Evolutionary conservation across 768 basidiomycete genomes (phyloP).

Genomic region (Mycena haematopus): DNA sequence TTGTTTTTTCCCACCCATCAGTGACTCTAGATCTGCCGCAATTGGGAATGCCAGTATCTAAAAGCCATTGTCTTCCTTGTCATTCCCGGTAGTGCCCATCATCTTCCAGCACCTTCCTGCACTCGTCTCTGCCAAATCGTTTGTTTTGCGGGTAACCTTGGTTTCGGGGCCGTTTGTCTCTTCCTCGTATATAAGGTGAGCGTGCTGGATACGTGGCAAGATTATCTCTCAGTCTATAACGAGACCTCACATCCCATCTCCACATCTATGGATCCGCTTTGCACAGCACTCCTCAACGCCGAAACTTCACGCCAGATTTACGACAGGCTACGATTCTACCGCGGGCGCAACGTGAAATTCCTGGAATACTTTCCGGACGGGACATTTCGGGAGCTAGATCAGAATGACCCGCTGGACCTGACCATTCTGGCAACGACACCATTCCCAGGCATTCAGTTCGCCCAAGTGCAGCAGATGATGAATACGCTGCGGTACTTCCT

Average conservation of each 20-base stretch:
- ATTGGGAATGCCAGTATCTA: constrained; percentile 10
- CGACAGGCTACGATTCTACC: constrained; percentile 11
- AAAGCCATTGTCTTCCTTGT: neutral
- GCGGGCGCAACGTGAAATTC: constrained; percentile 19
- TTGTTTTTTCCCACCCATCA: constrained; percentile 2
- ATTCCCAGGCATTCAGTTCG: constrained; percentile 3
- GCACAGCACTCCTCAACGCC: constrained; percentile 18
- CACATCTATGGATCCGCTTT: constrained; percentile 17
- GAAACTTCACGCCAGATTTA: constrained; percentile 12
- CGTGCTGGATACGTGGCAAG: neutral
- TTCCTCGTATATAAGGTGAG: constrained; percentile 4
- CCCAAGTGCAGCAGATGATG: constrained; percentile 21
- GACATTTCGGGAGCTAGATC: constrained; percentile 12
- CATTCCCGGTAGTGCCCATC: neutral
- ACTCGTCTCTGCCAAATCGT: neutral
- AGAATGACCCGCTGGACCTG: constrained; percentile 9
- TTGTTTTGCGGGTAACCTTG: neutral
- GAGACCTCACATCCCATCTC: no score
- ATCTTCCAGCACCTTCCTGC: neutral
- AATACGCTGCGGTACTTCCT: constrained; percentile 23
- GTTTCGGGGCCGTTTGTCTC: neutral
- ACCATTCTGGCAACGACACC: constrained; percentile 15
- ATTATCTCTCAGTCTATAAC: no score
- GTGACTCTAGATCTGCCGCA: neutral
- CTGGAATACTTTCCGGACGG: constrained; percentile 25